These are phyloP conservation scores for Coniella vitis DNA, from an alignment of 2,329 filamentous ascomycete species.

Conservation along the genomic window DNA sequence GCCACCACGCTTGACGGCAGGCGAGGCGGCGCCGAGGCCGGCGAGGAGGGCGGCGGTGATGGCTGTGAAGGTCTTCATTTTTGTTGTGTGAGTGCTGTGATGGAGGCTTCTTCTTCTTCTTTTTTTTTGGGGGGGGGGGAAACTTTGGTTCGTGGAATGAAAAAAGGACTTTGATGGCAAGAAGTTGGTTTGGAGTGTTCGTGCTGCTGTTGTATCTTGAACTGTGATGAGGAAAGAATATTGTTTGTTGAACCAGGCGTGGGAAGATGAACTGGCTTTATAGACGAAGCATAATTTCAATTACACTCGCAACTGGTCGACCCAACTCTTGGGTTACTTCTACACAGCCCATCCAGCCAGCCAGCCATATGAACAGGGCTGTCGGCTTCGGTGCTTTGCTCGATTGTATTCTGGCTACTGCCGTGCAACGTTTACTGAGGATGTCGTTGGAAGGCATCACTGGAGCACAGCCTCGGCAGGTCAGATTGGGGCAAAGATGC, in stretches of 20 bases:
- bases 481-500: slow-evolving; percentile 4
- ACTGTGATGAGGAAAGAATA: too few relatives aligned
- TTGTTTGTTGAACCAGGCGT: neutral
- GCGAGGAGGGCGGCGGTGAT: slow-evolving; percentile 15
- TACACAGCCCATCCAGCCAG: neutral
- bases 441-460: neutral
- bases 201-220: neutral
- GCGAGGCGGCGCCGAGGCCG: slow-evolving; percentile 14
- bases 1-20: slow-evolving; percentile 6
- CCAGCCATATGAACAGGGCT: neutral
- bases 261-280: neutral
- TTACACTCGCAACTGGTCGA: neutral
- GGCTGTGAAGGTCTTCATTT: slow-evolving; percentile 14
- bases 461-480: neutral
- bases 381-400: neutral
- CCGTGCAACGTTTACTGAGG: slow-evolving; percentile 10
- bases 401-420: slow-evolving; percentile 1
- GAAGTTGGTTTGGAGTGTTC: too few relatives aligned
- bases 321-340: neutral
- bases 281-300: neutral
- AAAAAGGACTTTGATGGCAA: too few relatives aligned
- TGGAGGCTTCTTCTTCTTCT: too few relatives aligned
- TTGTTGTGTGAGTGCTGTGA: neutral
- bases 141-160: too few relatives aligned
- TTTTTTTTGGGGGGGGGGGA: neutral